Evolutionary conservation across 371 early-diverging fungal species (phyloP).

Genomic region (Fennellomyces sp.): DNA sequence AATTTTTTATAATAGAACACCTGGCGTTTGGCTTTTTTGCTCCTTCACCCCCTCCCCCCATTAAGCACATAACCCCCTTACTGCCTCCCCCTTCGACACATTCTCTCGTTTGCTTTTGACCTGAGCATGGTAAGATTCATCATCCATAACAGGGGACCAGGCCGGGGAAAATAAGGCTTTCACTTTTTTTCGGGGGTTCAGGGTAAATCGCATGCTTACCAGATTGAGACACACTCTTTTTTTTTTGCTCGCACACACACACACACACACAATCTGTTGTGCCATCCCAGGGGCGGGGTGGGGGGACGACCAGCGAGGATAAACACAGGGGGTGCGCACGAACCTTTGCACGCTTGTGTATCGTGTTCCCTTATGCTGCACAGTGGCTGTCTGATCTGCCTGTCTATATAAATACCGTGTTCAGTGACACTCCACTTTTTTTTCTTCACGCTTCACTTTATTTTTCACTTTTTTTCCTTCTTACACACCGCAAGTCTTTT

Average conservation of each 20-base stretch:
- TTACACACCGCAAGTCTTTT: background rate
- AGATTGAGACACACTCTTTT: conserved; percentile 1
- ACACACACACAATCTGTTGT: conserved; percentile 3
- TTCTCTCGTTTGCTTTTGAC: background rate
- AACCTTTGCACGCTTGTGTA: conserved; percentile 13
- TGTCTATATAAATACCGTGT: conserved; percentile 12
- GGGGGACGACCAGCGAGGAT: background rate
- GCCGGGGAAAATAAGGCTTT: background rate
- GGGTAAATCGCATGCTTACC: conserved; percentile 8
- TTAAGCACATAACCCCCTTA: conserved; percentile 3
- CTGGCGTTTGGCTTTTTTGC: background rate
- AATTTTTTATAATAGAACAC: background rate
- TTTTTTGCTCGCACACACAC: background rate
- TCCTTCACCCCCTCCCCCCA: background rate
- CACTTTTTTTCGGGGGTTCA: background rate
- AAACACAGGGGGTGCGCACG: conserved; percentile 17
- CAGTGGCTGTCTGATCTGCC: conserved; percentile 3
- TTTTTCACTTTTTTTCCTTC: conserved; percentile 6
- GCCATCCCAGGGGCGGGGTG: conserved; percentile 1
- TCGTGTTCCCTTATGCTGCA: conserved; percentile 9
- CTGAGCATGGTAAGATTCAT: background rate
- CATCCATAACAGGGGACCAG: background rate
- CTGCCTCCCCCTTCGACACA: background rate
- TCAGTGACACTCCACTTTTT: background rate
- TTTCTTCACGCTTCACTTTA: background rate